Conservation (phyloP, 2,329 filamentous ascomycete species). For the Onygena corvina region DNA sequence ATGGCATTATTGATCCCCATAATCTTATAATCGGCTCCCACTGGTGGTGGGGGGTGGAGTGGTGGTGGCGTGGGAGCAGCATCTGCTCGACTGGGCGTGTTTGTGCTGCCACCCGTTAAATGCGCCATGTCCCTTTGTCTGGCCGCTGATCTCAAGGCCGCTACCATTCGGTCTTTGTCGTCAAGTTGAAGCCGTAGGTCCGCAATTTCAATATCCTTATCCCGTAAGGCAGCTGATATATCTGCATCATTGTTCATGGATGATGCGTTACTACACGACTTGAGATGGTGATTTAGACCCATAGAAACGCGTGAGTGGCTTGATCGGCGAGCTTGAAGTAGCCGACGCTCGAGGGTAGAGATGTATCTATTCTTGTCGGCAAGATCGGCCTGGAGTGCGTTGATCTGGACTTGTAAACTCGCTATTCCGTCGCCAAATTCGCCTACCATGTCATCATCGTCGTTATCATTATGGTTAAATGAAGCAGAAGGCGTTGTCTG, state of each 20-base stretch:
- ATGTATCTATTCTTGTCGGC: conserved; percentile 97
- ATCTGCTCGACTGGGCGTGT: conserved; percentile 21
- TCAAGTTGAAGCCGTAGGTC: conserved; percentile 81
- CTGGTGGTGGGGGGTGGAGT: conserved; percentile 1
- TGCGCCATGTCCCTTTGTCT: conserved; percentile 76
- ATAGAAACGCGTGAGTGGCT: conserved; percentile 80
- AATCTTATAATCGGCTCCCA: conserved; percentile 7
- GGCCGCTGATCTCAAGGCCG: conserved; percentile 71
- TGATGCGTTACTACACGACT: conserved; percentile 39
- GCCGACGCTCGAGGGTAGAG: conserved; percentile 76
- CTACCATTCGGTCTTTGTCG: conserved; percentile 89
- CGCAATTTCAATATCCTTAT: conserved; percentile 86
- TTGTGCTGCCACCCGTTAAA: conserved; percentile 30
- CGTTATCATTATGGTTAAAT: conserved; percentile 40
- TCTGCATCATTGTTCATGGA: conserved; percentile 70
- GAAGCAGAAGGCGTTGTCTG: conserved; percentile 24
- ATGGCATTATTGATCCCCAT: conserved; percentile 5
- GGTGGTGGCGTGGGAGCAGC: conserved; percentile 18
- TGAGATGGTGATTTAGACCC: conserved; percentile 48
- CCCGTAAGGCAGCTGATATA: conserved; percentile 58
- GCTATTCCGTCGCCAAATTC: conserved; percentile 81
- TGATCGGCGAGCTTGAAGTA: conserved; percentile 78
- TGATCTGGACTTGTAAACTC: conserved; percentile 70
- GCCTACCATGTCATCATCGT: conserved; percentile 63
- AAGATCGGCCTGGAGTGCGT: conserved; percentile 85